These are phyloP conservation scores for Boletus tomentosulus DNA, from an alignment of 768 basidiomycete genomes.

Conservation along the genomic window DNA sequence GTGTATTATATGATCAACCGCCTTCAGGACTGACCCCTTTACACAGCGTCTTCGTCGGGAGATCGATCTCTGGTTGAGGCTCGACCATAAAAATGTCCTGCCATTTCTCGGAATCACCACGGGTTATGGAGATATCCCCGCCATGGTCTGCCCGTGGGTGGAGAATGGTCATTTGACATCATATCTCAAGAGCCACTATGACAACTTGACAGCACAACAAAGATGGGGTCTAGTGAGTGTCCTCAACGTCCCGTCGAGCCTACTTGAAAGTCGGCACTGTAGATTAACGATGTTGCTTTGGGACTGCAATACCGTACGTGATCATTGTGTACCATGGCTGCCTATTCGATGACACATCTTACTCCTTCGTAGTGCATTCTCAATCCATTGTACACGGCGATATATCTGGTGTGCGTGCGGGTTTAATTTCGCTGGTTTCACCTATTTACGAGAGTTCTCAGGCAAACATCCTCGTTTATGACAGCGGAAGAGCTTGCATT, in stretches of 20 bases:
- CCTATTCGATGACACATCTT: background rate
- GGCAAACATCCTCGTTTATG: slow-evolving; percentile 46
- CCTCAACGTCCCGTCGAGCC: background rate
- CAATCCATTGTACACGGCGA: slow-evolving; percentile 23
- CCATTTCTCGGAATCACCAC: slow-evolving; percentile 26
- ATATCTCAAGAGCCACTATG: slow-evolving; percentile 17
- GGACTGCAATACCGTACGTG: slow-evolving; percentile 25
- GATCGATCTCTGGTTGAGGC: slow-evolving; percentile 27
- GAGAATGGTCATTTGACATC: slow-evolving; percentile 25
- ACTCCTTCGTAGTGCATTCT: slow-evolving; percentile 16
- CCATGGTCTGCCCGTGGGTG: slow-evolving; percentile 34
- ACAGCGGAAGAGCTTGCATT: slow-evolving; percentile 38
- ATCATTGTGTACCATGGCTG: background rate
- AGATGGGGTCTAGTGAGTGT: slow-evolving; percentile 16
- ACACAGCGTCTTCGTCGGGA: slow-evolving; percentile 26
- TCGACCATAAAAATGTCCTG: slow-evolving; percentile 29
- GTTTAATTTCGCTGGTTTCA: background rate
- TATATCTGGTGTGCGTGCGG: slow-evolving; percentile 23
- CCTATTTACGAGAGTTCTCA: background rate
- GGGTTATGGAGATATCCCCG: slow-evolving; percentile 27
- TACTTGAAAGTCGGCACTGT: background rate
- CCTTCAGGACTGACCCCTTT: background rate
- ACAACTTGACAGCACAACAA: slow-evolving; percentile 8
- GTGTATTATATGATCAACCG: background rate
- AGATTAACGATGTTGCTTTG: slow-evolving; percentile 26